These are phyloP conservation scores for Senecio squalidus DNA, from an alignment of 140 eudicot genomes.

Conservation along the genomic window DNA sequence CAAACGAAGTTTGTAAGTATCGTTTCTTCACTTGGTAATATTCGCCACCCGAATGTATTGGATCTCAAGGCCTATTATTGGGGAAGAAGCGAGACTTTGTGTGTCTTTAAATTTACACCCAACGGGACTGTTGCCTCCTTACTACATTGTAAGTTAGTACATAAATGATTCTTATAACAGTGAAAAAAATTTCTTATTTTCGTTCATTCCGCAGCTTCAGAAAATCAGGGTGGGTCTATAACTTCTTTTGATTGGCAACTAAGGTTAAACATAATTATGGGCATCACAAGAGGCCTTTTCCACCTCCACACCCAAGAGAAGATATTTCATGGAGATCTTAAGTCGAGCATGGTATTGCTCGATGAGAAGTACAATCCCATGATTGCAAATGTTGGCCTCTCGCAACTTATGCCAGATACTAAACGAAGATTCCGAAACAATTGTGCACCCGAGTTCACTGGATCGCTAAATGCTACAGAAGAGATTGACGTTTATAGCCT, in stretches of 20 bases:
- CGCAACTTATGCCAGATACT: constrained; percentile 5
- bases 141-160: background rate
- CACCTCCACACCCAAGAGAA: constrained; percentile 7
- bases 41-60: constrained; percentile 11
- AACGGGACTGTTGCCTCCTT: constrained; percentile 3
- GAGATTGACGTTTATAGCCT: background rate
- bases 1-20: constrained; percentile 9
- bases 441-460: constrained; percentile 11
- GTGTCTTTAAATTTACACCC: background rate
- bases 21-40: constrained; percentile 6
- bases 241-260: constrained; percentile 1
- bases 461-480: background rate
- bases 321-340: constrained; percentile 16
- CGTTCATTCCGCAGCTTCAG: background rate
- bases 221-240: background rate
- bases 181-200: background rate
- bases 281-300: constrained; percentile 14
- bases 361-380: constrained; percentile 4
- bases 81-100: constrained; percentile 10
- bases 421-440: background rate
- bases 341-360: constrained; percentile 7
- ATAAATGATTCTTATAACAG: background rate
- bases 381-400: constrained; percentile 9
- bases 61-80: constrained; percentile 17
- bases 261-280: constrained; percentile 5